Conservation (phyloP, 148 eudicot genomes). For the Nepenthes gracilis region DNA sequence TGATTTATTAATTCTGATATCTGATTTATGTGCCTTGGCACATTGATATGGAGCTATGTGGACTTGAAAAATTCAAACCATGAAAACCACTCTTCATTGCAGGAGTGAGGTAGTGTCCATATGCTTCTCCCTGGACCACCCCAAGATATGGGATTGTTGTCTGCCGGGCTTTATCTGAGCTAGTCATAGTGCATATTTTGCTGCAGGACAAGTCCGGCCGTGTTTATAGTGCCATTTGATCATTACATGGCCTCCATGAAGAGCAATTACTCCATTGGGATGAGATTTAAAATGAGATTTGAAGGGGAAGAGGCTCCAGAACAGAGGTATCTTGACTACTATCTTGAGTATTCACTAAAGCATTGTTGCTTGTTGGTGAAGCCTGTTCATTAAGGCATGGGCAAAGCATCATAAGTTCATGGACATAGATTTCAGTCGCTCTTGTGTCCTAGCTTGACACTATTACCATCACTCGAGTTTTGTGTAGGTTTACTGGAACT, state of each 20-base stretch:
- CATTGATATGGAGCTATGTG: too few relatives aligned
- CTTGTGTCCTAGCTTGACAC: neutral
- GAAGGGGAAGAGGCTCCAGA: slow-evolving; percentile 95
- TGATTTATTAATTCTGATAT: too few relatives aligned
- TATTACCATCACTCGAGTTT: neutral
- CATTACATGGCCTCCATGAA: slow-evolving; percentile 69
- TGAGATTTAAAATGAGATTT: slow-evolving; percentile 92
- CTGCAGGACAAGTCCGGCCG: slow-evolving; percentile 83
- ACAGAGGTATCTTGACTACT: slow-evolving; percentile 41
- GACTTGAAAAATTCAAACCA: too few relatives aligned
- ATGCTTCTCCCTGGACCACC: too few relatives aligned
- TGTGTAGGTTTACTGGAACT: slow-evolving; percentile 84
- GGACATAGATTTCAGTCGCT: neutral
- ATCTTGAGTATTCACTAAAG: neutral
- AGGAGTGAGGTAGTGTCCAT: too few relatives aligned
- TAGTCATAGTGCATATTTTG: neutral
- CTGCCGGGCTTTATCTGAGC: neutral
- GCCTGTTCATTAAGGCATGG: neutral
- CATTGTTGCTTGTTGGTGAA: neutral
- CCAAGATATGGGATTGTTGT: too few relatives aligned
- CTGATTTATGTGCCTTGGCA: too few relatives aligned
- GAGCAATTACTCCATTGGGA: slow-evolving; percentile 59
- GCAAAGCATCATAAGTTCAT: neutral
- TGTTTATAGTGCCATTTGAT: slow-evolving; percentile 75
- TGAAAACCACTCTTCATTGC: too few relatives aligned